Base-by-base conservation (phyloP, 208 protist species). In the Polymyxa betae region DNA sequence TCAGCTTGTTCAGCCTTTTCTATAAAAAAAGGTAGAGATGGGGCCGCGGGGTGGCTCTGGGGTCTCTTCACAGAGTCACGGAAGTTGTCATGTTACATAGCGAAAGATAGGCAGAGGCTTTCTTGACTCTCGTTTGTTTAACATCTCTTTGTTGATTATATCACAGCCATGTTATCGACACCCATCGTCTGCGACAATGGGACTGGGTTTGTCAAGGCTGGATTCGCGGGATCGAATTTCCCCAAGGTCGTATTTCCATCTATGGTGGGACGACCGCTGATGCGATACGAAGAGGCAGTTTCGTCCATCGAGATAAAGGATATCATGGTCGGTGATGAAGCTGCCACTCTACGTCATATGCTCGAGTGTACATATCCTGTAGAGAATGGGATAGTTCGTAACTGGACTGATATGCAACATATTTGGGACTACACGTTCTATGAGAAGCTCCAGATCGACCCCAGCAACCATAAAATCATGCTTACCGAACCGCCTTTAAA, bases 401-500 rank as follows among this genome's bases (percentile, higher is more conserved):
- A 97, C 93, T 99, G 98, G 97, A 96, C 98, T 16, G 97, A 98
- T 91, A 98, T 99, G 96, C 64, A 94, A 66, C 94, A 97, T 82
- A 77, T 99, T 20, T 99, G 97, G 97, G 95, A 99, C 92, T 97
- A 95, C 92, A 91, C 92, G 10, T 94, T 92, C 43, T 91, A 88
- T 68, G 89, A 95, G 10, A n/a, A 64, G 32, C 88, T 95, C 0
- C 90, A 95, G 88, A 94, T 96, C 88, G 87, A 91, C 77, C 92
- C 93, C n/a, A 82, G 40, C 16, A 89, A 95, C 12, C 77, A 90
- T 45, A 92, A 92, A 72, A 94, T 99, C 88, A 93, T 99, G n/a
- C 95, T 99, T 45, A 98, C 98, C n/a, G 97, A 99, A 94, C 93
- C 98, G 0, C 96, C 98, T 0, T 92, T 97, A 91, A 98, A 98